A percentile compares a stretch with the other conserved stretches of the same genome.
phyloP scores from a whole-genome alignment of 2,329 filamentous ascomycete species.

The Anisogramma anomala region DNA sequence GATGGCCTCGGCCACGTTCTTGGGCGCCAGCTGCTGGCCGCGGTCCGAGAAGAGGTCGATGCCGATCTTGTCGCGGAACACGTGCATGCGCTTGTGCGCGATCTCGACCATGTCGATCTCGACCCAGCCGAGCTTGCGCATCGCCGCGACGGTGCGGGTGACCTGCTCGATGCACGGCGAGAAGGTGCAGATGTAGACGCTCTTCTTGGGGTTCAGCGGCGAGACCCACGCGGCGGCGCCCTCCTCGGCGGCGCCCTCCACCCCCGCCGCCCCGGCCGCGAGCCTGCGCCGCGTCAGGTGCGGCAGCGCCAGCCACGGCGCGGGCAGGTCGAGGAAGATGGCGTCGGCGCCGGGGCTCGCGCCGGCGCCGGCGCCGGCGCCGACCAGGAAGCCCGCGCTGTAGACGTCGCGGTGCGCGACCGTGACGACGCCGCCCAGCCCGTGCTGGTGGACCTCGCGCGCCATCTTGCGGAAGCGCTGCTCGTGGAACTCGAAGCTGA shows the following conservation, averaged over 20 bases:
- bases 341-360: slow-evolving; percentile 54
- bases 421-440: slow-evolving; percentile 52
- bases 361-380: slow-evolving; percentile 51
- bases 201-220: slow-evolving; percentile 57
- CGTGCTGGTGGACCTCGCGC: slow-evolving; percentile 58
- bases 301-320: slow-evolving; percentile 67
- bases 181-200: slow-evolving; percentile 81
- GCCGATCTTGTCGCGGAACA: slow-evolving; percentile 70
- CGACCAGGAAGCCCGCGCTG: slow-evolving; percentile 56
- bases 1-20: slow-evolving; percentile 70
- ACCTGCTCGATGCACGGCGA: slow-evolving; percentile 97
- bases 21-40: slow-evolving; percentile 57
- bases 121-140: slow-evolving; percentile 77
- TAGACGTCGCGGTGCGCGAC: slow-evolving; percentile 74
- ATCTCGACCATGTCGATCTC: slow-evolving; percentile 93
- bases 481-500: slow-evolving; percentile 73
- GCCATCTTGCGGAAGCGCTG: slow-evolving; percentile 58
- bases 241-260: slow-evolving; percentile 13
- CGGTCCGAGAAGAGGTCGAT: slow-evolving; percentile 53
- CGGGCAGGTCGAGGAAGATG: slow-evolving; percentile 70
- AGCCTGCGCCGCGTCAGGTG: slow-evolving; percentile 53
- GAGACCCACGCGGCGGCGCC: slow-evolving; percentile 36
- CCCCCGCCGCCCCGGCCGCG: slow-evolving; percentile 17
- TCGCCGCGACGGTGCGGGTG: slow-evolving; percentile 66
- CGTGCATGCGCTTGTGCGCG: slow-evolving; percentile 64